Evolutionary conservation across 2,329 filamentous ascomycete genomes (phyloP).

Genomic region (Colletotrichum graminicola): DNA sequence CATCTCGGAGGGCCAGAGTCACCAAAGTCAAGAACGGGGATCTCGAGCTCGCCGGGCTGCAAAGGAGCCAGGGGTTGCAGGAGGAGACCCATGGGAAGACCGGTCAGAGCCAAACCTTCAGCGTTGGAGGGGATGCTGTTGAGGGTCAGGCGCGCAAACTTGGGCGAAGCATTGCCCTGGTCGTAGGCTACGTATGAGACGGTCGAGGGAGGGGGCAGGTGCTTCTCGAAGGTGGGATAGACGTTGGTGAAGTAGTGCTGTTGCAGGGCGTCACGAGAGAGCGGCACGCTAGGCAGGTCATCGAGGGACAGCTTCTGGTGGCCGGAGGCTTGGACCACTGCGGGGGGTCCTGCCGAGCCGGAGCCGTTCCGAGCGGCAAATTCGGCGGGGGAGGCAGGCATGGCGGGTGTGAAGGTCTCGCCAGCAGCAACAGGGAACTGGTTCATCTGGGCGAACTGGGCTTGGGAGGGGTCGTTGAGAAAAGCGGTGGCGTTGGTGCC

Average conservation of each 20-base stretch:
- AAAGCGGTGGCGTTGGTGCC: slow-evolving; percentile 62
- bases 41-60: slow-evolving; percentile 85
- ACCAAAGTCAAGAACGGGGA: slow-evolving; percentile 96
- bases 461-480: slow-evolving; percentile 49
- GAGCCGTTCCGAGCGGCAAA: slow-evolving; percentile 51
- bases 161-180: slow-evolving; percentile 96
- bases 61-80: slow-evolving; percentile 88
- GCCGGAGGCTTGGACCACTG: slow-evolving; percentile 70
- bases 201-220: slow-evolving; percentile 88
- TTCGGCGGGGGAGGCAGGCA: slow-evolving; percentile 45
- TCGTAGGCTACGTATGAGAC: slow-evolving; percentile 94
- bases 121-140: slow-evolving; percentile 90
- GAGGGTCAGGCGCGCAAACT: slow-evolving; percentile 89
- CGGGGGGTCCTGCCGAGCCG: slow-evolving; percentile 53
- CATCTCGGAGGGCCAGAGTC: slow-evolving; percentile 91
- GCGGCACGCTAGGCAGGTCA: slow-evolving; percentile 90
- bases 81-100: slow-evolving; percentile 86
- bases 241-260: slow-evolving; percentile 88
- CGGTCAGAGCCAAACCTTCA: slow-evolving; percentile 84
- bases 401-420: slow-evolving; percentile 53
- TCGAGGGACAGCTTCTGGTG: slow-evolving; percentile 87
- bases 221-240: slow-evolving; percentile 95
- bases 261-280: slow-evolving; percentile 84
- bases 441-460: slow-evolving; percentile 61
- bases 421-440: slow-evolving; percentile 74